These are phyloP conservation scores for Calcarisporium arbuscula DNA, from an alignment of 2,329 filamentous ascomycete genomes.

Conservation along the genomic window DNA sequence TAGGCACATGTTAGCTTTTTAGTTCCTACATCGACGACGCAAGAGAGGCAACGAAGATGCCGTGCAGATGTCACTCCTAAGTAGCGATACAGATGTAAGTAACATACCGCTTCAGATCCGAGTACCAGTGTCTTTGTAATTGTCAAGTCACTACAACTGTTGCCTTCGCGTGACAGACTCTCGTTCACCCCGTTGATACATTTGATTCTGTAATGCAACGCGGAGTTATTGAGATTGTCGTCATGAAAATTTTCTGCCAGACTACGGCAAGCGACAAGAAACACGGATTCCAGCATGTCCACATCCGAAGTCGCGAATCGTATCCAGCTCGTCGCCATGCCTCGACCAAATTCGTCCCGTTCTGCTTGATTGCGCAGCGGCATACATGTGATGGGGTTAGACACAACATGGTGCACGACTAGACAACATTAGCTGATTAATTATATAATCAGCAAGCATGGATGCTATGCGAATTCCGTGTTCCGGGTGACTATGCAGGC, in stretches of 20 bases:
- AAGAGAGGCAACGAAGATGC: background rate
- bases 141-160: constrained; percentile 11
- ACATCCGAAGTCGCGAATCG: constrained; percentile 11
- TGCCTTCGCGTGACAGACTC: constrained; percentile 7
- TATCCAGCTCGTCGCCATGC: constrained; percentile 12
- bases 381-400: constrained; percentile 5
- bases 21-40: background rate
- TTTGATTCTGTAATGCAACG: constrained; percentile 11
- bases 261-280: constrained; percentile 13
- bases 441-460: background rate
- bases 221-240: constrained; percentile 2
- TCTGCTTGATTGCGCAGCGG: constrained; percentile 3
- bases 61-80: too few species aligned
- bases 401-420: constrained; percentile 6
- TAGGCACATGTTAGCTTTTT: background rate
- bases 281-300: constrained; percentile 15
- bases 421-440: background rate
- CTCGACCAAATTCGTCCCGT: constrained; percentile 5
- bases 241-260: constrained; percentile 7
- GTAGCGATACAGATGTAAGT: constrained; percentile 1
- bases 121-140: constrained; percentile 14
- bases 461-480: background rate
- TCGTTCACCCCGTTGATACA: constrained; percentile 10
- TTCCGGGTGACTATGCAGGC: too few species aligned
- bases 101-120: constrained; percentile 7